Percentiles rank a stretch among this genome's conserved stretches.
These are phyloP conservation scores for Metarhizium rileyi DNA, from an alignment of 2,329 filamentous ascomycete genomes.

Conservation along the genomic window DNA sequence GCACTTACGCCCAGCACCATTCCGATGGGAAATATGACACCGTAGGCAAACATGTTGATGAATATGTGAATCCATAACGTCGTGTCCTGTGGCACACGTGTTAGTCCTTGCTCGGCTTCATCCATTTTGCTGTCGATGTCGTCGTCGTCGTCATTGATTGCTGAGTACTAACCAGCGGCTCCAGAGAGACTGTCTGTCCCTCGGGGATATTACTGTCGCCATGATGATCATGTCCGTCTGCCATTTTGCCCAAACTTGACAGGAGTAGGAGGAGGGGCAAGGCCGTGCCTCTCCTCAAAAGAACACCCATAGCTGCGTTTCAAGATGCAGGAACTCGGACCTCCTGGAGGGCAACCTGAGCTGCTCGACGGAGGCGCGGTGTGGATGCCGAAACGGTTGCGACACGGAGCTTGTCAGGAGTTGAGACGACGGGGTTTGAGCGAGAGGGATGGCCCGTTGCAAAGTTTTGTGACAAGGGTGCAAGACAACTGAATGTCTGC, in stretches of 20 bases:
- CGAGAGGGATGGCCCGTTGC: not conserved
- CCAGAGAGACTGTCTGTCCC: slow-evolving; percentile 57
- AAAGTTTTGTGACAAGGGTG: not conserved
- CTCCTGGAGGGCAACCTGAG: not conserved
- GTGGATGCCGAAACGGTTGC: not conserved
- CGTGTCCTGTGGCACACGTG: slow-evolving; percentile 46
- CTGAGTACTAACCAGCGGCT: slow-evolving; percentile 54
- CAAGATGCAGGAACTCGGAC: slow-evolving; percentile 4
- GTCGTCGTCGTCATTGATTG: not conserved
- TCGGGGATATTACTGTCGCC: slow-evolving; percentile 50
- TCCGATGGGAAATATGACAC: slow-evolving; percentile 82
- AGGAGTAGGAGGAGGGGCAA: slow-evolving; percentile 12
- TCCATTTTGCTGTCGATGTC: not conserved
- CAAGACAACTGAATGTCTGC: slow-evolving; percentile 16
- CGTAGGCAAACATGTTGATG: slow-evolving; percentile 77
- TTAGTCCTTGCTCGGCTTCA: slow-evolving; percentile 19
- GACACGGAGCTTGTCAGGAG: not conserved
- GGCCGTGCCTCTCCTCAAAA: slow-evolving; percentile 8
- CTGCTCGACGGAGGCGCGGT: slow-evolving; percentile 1
- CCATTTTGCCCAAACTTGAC: slow-evolving; percentile 15
- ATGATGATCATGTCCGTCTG: slow-evolving; percentile 39
- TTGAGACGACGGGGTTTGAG: not conserved
- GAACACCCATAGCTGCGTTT: slow-evolving; percentile 14
- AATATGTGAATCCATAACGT: slow-evolving; percentile 93
- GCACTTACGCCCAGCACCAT: slow-evolving; percentile 86